Evolutionary conservation across 139 green algal genomes (phyloP), one percentile per base, ranked within the genome.

Genomic region (Micractinium conductrix): DNA sequence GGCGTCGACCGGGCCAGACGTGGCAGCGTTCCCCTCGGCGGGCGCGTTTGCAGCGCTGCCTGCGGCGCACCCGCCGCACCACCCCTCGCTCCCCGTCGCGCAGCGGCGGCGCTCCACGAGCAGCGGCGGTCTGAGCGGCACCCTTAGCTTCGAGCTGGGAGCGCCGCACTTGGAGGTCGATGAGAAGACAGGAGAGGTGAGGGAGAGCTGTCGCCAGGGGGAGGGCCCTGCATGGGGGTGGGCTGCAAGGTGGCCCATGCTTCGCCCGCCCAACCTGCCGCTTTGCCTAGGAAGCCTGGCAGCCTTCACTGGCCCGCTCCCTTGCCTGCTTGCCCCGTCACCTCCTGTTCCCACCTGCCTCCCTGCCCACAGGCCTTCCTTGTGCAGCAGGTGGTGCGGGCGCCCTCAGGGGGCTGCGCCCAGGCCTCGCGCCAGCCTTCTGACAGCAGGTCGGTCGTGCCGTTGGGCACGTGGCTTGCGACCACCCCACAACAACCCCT

Each of bases 131-230:
- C 30, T 73, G 26, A 45, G 74, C 50, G 21, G 28, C 35, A 35
- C 21, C 22, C 17, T 73, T 38, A 82, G 76, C 58, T n/a, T 82
- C 42, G 76, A 82, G 58, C 55, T 82, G 53, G 76, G 76, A 1
- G 58, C 76, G 4, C 7, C 76, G 4, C 76, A 55, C 38, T 42
- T 82, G 28, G 76, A 82, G 38, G 76, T 82, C 26, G 76, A 82
- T 38, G 76, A 82, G 17, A 71, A 71, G 76, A 78, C 70, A 4
- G 76, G 76, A 4, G 53, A 82, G 76, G 76, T 72, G 37, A 26
- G 76, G 5, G 1, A 2, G 74, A n/a, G n/a, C n/a, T n/a, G n/a
- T n/a, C n/a, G n/a, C n/a, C n/a, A n/a, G n/a, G n/a, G n/a, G n/a
- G n/a, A n/a, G n/a, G n/a, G n/a, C n/a, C n/a, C n/a, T n/a, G n/a